These are phyloP conservation scores for Pecoramyces ruminantium DNA, from an alignment of 192 early-diverging fungal species.

Conservation along the genomic window DNA sequence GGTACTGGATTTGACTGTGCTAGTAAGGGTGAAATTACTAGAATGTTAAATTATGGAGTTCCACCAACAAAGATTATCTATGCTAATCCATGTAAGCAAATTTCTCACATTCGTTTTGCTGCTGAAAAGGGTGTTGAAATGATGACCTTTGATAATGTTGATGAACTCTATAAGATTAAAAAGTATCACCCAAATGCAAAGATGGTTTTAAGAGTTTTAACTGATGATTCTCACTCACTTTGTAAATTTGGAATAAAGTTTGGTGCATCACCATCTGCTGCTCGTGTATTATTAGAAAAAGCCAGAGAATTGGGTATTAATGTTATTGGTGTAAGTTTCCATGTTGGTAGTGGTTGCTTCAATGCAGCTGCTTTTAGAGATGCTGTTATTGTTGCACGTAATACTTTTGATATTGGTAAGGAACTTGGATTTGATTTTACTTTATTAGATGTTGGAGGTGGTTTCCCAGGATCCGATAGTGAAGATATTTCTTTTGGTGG, in stretches of 20 bases:
- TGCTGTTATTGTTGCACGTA: slow-evolving; percentile 67
- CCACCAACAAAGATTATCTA: slow-evolving; percentile 73
- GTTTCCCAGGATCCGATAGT: slow-evolving; percentile 71
- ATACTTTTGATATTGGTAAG: slow-evolving; percentile 76
- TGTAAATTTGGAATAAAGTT: slow-evolving; percentile 94
- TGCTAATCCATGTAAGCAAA: slow-evolving; percentile 98
- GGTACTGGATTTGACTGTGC: slow-evolving; percentile 96
- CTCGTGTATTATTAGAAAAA: slow-evolving; percentile 43
- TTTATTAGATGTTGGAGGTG: slow-evolving; percentile 80
- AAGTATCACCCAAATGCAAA: slow-evolving; percentile 60
- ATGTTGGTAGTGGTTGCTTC: slow-evolving; percentile 90
- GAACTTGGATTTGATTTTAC: slow-evolving; percentile 54
- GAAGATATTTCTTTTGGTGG: slow-evolving; percentile 69
- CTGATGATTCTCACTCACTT: slow-evolving; percentile 82
- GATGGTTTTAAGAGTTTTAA: slow-evolving; percentile 81
- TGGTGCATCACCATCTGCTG: slow-evolving; percentile 64
- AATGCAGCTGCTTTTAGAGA: slow-evolving; percentile 77
- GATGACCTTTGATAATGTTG: slow-evolving; percentile 99
- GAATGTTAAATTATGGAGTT: slow-evolving; percentile 54
- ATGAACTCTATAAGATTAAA: slow-evolving; percentile 91
- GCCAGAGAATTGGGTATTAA: slow-evolving; percentile 66
- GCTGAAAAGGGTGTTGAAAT: slow-evolving; percentile 51
- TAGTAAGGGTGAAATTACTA: slow-evolving; percentile 71
- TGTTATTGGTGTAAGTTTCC: slow-evolving; percentile 88
- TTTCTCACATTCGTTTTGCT: slow-evolving; percentile 82